Evolutionary conservation across 176 grass and related monocot genomes (phyloP).

Genomic region (Eragrostis nindensis): DNA sequence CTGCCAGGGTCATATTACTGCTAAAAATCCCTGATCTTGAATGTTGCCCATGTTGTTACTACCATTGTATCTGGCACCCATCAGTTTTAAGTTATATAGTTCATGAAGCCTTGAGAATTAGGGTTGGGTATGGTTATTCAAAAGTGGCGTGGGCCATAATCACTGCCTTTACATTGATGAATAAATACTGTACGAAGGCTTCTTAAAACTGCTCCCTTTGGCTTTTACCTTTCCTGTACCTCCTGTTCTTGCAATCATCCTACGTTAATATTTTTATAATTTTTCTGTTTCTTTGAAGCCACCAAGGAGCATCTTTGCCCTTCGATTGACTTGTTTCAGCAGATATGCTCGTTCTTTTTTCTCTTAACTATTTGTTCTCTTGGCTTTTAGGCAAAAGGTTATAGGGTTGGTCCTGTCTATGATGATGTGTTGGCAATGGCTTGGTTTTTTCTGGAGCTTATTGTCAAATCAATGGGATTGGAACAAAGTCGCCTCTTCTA

Average conservation of each 20-base stretch:
- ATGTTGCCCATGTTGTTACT: conserved; percentile 5
- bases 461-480: conserved; percentile 98
- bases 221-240: background rate
- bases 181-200: background rate
- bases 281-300: conserved; percentile 31
- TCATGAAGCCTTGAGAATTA: background rate
- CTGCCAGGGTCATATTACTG: conserved; percentile 14
- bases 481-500: conserved; percentile 93
- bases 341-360: conserved; percentile 24
- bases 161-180: background rate
- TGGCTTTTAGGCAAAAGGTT: conserved; percentile 94
- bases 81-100: background rate
- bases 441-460: conserved; percentile 99
- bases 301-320: conserved; percentile 5
- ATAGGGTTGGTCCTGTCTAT: conserved; percentile 99
- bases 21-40: conserved; percentile 21
- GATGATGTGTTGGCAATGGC: conserved; percentile 99
- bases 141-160: background rate
- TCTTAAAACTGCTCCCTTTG: background rate
- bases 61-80: background rate
- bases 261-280: conserved; percentile 6
- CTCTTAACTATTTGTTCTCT: conserved; percentile 36
- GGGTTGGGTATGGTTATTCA: background rate
- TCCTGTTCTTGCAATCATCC: conserved; percentile 18
- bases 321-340: conserved; percentile 33